Conservation (phyloP, 1,284 basidiomycete genomes). For the Austroboletus olivaceoglutinosus region DNA sequence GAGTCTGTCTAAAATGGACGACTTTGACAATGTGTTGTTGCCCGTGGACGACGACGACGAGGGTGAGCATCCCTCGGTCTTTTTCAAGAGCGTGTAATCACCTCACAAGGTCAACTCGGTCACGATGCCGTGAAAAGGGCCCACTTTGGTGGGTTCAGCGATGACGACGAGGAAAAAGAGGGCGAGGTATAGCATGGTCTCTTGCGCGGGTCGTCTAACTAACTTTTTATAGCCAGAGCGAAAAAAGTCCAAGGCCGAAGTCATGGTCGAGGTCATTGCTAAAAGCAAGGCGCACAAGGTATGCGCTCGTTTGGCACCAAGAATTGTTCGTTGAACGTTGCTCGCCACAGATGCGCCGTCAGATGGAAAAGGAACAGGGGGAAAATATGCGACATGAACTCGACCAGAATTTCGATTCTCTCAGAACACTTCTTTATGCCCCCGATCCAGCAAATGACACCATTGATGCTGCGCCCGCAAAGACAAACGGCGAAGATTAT, state of each 20-base stretch:
- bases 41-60: slow-evolving; percentile 63
- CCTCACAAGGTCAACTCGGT: slow-evolving; percentile 57
- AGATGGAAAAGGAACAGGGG: slow-evolving; percentile 84
- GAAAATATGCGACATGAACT: slow-evolving; percentile 86
- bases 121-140: slow-evolving; percentile 59
- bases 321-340: not conserved
- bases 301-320: slow-evolving; percentile 6
- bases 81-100: slow-evolving; percentile 26
- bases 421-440: slow-evolving; percentile 75
- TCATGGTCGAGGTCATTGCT: slow-evolving; percentile 97
- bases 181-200: slow-evolving; percentile 41
- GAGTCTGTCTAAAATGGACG: slow-evolving; percentile 81
- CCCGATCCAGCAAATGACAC: slow-evolving; percentile 48
- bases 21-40: slow-evolving; percentile 81
- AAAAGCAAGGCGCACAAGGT: slow-evolving; percentile 97
- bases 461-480: slow-evolving; percentile 9
- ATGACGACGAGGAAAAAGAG: slow-evolving; percentile 62
- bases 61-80: slow-evolving; percentile 18
- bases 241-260: slow-evolving; percentile 92
- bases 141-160: slow-evolving; percentile 90
- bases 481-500: slow-evolving; percentile 46
- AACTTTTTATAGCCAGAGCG: slow-evolving; percentile 56
- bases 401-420: slow-evolving; percentile 83
- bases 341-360: slow-evolving; percentile 67
- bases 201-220: not conserved